phyloP scores from a whole-genome alignment of 2,329 filamentous ascomycete genomes.

The Ophidiomyces ophidiicola region DNA sequence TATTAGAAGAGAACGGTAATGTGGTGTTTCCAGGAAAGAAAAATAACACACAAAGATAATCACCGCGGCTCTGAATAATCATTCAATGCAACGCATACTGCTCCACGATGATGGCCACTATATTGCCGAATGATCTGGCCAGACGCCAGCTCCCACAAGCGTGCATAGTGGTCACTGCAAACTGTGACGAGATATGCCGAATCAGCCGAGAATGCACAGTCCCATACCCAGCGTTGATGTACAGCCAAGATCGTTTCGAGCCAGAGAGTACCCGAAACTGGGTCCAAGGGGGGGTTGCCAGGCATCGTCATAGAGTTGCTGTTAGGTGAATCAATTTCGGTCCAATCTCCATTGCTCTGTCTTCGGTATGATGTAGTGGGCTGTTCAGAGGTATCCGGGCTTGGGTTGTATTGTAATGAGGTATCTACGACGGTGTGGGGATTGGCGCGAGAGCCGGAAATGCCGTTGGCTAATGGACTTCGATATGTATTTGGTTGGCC shows the following conservation, averaged over 20 bases:
- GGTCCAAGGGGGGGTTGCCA: conserved; percentile 32
- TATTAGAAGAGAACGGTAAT: neutral
- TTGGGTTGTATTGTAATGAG: neutral
- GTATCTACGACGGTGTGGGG: conserved; percentile 1
- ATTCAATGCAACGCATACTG: conserved; percentile 85
- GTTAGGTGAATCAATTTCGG: conserved; percentile 15
- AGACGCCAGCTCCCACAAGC: conserved; percentile 76
- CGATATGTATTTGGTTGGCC: neutral
- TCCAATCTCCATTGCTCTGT: neutral
- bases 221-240: conserved; percentile 95
- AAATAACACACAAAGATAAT: neutral
- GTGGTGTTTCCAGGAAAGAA: neutral
- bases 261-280: conserved; percentile 47
- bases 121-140: conserved; percentile 90
- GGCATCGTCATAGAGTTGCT: conserved; percentile 26
- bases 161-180: conserved; percentile 84
- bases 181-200: conserved; percentile 87
- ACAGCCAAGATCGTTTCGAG: conserved; percentile 78
- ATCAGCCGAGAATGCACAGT: conserved; percentile 89
- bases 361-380: neutral
- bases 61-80: conserved; percentile 51
- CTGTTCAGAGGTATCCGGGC: neutral
- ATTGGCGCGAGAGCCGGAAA: neutral
- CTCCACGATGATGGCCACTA: conserved; percentile 83
- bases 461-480: conserved; percentile 4